Evolutionary conservation across 305 asterid species (phyloP).

Genomic region (Fraxinus sp.): DNA sequence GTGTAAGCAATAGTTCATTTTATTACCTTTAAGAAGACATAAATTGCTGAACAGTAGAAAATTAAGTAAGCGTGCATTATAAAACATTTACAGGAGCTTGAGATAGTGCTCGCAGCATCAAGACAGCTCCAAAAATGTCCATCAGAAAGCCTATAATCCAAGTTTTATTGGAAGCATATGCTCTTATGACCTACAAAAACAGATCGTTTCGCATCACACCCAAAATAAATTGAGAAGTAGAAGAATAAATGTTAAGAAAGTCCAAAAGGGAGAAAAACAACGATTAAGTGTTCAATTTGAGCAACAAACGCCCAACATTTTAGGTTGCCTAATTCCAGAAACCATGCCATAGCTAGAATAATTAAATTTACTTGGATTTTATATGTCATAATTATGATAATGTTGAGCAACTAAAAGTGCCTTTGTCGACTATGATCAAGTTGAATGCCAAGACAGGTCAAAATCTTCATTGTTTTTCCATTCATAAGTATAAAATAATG

Average conservation of each 20-base stretch:
- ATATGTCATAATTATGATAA: neutral
- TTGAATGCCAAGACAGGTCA: neutral
- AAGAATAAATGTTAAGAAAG: neutral
- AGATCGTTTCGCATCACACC: neutral
- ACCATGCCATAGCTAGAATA: neutral
- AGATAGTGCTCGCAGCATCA: conserved; percentile 91
- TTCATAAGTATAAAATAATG: neutral
- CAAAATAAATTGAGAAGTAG: neutral
- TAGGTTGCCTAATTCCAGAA: neutral
- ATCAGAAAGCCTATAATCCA: conserved; percentile 86
- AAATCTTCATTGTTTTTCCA: neutral
- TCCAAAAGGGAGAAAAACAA: neutral
- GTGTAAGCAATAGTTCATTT: neutral
- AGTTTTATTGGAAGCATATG: conserved; percentile 80
- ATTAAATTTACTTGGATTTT: neutral
- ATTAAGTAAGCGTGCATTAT: neutral
- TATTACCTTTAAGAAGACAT: neutral
- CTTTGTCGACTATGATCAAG: neutral
- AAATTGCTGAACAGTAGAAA: neutral
- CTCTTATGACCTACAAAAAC: conserved; percentile 73
- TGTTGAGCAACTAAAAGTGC: neutral
- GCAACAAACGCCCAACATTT: neutral
- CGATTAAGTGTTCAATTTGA: neutral
- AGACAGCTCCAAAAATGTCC: conserved; percentile 91
- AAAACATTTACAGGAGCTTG: conserved; percentile 76